Base-by-base conservation (phyloP, 2,329 filamentous ascomycete species). In the Penicillium aurantiogriseum region DNA sequence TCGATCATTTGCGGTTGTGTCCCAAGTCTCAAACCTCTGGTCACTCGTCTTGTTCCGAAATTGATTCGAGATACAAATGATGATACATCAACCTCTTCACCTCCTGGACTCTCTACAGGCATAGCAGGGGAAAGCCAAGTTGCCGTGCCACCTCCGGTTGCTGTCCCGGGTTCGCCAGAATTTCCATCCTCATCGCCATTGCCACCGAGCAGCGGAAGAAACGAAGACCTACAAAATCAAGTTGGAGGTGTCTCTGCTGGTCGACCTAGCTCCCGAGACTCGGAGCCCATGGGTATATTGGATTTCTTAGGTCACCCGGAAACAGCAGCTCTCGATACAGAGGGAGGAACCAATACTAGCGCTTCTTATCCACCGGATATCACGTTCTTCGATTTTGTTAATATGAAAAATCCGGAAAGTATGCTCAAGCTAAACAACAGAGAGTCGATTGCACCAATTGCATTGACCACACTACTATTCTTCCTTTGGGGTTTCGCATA, bases 401-500 rank as follows among this genome's bases (percentile, higher is more conserved):
- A 85, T 58, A 80, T 85, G 68, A 78, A 78, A 51, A 74, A 77
- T 31, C 79, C 79, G 39, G 84, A 83, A 65, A 85, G 83, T 61
- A 82, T 87, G 74, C 79, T 86, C 2, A 78, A 85, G 17, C 72
- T 86, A 69, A 84, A 76, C 33, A 83, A 81, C 58, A 75, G 76
- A 51, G 83, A 87, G 62, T 85, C 83, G 0, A 67, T 86, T 10
- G 81, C 82, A 38, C 83, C 84, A 0, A 78, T 84, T 23, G 75
- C 81, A 2, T 63, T 91, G 61, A 91, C 95, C 23, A 90, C 89
- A 1, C 83, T 92, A 7, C 79, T 96, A 0, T 96, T 96, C 75
- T 86, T 96, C 62, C 78, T 96, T 3, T 96, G 91, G 92, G 92
- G 92, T 0, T 88, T 96, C 57, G 92, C 91, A 0, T 96, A 96